Evolutionary conservation across 2,329 filamentous ascomycete genomes (phyloP).

Genomic region (Fonsecaea monophora): DNA sequence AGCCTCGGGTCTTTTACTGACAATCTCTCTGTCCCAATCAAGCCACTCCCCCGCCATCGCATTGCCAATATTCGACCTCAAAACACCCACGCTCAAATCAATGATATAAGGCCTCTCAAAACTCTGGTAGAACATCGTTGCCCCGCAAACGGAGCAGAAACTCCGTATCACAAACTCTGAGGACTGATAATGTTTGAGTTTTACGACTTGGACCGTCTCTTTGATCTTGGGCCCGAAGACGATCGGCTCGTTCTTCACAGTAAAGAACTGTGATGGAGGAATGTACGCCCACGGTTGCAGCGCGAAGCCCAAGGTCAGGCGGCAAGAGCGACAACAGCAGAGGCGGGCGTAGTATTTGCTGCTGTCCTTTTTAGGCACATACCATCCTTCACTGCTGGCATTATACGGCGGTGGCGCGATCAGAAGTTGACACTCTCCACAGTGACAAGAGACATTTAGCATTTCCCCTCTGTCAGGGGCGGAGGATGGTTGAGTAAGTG

Average conservation of each 20-base stretch:
- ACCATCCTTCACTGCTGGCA: conserved; percentile 53
- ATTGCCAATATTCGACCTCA: conserved; percentile 57
- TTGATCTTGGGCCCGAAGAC: conserved; percentile 49
- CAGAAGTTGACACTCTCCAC: conserved; percentile 62
- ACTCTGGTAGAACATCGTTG: conserved; percentile 68
- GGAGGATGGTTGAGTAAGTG: conserved; percentile 4
- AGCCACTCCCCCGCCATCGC: conserved; percentile 65
- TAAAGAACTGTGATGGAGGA: conserved; percentile 63
- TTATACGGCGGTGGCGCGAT: conserved; percentile 61
- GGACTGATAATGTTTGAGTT: conserved; percentile 61
- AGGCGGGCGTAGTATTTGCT: conserved; percentile 65
- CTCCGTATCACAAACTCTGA: conserved; percentile 61
- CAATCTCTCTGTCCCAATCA: conserved; percentile 64
- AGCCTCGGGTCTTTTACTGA: conserved; percentile 66
- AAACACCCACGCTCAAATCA: conserved; percentile 68
- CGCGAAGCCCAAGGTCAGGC: conserved; percentile 66
- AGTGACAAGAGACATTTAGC: conserved; percentile 33
- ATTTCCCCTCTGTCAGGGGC: conserved; percentile 11
- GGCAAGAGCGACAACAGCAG: conserved; percentile 69
- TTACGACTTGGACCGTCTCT: conserved; percentile 22
- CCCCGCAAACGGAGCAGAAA: conserved; percentile 69
- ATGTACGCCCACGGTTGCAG: conserved; percentile 72
- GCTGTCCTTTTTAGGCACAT: conserved; percentile 58
- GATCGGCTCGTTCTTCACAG: conserved; percentile 47
- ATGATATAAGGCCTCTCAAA: conserved; percentile 61